Evolutionary conservation across 306 rosid species (phyloP).

Genomic region (Adenanthera pavonina): DNA sequence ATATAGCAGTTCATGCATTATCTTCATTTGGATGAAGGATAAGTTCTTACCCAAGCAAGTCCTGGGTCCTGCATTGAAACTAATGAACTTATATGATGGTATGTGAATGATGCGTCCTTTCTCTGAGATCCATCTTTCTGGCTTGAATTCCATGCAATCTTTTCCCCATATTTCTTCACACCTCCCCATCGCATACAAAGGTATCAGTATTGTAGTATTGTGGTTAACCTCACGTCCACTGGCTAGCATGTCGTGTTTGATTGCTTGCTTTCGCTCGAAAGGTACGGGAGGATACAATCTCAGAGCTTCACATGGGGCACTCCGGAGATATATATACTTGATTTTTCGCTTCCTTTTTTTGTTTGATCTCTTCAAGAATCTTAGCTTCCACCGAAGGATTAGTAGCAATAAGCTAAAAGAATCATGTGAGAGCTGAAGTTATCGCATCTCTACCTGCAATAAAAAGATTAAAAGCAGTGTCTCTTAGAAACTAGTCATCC

Average conservation of each 20-base stretch:
- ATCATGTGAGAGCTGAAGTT: conserved; percentile 5
- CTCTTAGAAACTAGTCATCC: conserved; percentile 12
- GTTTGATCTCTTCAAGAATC: neutral
- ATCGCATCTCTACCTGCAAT: conserved; percentile 4
- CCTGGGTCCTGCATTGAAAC: conserved; percentile 5
- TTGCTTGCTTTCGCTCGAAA: neutral
- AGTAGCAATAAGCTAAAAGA: neutral
- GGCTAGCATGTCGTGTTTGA: neutral
- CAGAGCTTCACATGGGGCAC: neutral
- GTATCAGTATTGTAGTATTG: neutral
- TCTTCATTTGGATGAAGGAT: neutral
- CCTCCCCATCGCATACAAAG: neutral
- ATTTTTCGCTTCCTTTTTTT: neutral
- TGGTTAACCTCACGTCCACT: neutral
- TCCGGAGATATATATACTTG: neutral
- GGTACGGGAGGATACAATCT: conserved; percentile 4
- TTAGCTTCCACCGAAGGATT: conserved; percentile 22
- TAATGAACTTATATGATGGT: conserved; percentile 13
- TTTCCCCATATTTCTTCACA: neutral
- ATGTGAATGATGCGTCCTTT: neutral
- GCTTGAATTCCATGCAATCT: conserved; percentile 11
- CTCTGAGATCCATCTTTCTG: conserved; percentile 10
- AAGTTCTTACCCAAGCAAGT: neutral
- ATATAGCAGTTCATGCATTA: neutral
- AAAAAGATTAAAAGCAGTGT: conserved; percentile 14